Evolutionary conservation across 768 basidiomycete species (phyloP).

Genomic region (Termitomyces sp.): DNA sequence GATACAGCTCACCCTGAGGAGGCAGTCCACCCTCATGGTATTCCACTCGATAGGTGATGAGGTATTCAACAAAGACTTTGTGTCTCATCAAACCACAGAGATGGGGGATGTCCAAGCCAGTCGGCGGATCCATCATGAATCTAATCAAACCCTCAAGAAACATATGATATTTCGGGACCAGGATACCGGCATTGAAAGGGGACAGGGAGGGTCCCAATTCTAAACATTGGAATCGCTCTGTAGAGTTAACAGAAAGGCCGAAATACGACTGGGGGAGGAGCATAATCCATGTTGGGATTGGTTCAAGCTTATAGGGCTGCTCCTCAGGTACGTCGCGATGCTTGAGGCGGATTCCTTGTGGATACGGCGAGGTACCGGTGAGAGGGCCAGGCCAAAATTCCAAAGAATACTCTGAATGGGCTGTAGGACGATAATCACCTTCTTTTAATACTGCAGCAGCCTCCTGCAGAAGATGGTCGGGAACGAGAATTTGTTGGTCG

Average conservation of each 20-base stretch:
- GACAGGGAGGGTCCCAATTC: background rate
- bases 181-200: no score
- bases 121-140: no score
- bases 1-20: no score
- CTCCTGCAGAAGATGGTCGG: background rate
- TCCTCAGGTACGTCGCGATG: background rate
- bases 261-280: constrained; percentile 3
- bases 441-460: background rate
- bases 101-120: no score
- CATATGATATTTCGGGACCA: no score
- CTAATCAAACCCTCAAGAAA: no score
- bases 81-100: no score
- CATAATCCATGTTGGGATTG: background rate
- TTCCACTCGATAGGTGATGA: no score
- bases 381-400: background rate
- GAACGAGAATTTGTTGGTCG: background rate
- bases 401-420: background rate
- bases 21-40: no score
- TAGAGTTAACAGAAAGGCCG: background rate
- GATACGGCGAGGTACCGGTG: no score
- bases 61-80: no score
- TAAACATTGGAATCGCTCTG: background rate
- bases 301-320: background rate
- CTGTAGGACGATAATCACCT: background rate
- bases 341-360: background rate